These are phyloP conservation scores for Mediolabrus comicus DNA, from an alignment of 108 stramenopile genomes.

Conservation along the genomic window DNA sequence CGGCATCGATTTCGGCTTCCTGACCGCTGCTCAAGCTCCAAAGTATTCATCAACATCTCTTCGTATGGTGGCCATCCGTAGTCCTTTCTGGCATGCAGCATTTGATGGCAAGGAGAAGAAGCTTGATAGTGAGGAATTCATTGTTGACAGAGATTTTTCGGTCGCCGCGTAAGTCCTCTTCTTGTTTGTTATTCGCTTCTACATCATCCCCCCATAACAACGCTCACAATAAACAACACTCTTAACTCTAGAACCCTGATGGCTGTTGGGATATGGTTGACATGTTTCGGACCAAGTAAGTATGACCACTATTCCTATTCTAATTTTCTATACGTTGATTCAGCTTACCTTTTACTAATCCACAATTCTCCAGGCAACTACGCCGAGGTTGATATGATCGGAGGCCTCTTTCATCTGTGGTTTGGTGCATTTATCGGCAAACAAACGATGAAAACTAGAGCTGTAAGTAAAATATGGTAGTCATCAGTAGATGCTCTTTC, in stretches of 20 bases:
- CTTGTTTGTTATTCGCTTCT: no score
- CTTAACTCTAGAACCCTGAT: no score
- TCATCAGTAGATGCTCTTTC: no score
- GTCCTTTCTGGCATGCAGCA: constrained; percentile 28
- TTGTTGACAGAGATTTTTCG: constrained; percentile 38
- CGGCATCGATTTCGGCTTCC: no score
- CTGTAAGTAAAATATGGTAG: constrained; percentile 31
- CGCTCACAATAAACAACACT: no score
- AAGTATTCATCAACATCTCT: constrained; percentile 10
- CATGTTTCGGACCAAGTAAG: constrained; percentile 40
- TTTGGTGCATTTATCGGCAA: constrained; percentile 43
- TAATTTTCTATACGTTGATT: not conserved
- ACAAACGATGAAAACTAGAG: constrained; percentile 48
- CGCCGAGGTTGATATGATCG: constrained; percentile 22
- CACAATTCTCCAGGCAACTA: constrained; percentile 5
- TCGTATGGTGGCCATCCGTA: constrained; percentile 43
- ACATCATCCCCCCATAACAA: no score
- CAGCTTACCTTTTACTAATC: not conserved
- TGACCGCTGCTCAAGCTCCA: not conserved
- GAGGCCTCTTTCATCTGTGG: constrained; percentile 42
- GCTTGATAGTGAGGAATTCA: constrained; percentile 19
- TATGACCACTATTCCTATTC: not conserved
- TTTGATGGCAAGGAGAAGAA: not conserved
- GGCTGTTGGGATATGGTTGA: constrained; percentile 36
- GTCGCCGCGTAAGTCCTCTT: no score